A percentile compares a stretch with the other conserved stretches of the same genome.
Evolutionary conservation across 768 basidiomycete genomes (phyloP).

Genomic region (Calvatia gigantea): DNA sequence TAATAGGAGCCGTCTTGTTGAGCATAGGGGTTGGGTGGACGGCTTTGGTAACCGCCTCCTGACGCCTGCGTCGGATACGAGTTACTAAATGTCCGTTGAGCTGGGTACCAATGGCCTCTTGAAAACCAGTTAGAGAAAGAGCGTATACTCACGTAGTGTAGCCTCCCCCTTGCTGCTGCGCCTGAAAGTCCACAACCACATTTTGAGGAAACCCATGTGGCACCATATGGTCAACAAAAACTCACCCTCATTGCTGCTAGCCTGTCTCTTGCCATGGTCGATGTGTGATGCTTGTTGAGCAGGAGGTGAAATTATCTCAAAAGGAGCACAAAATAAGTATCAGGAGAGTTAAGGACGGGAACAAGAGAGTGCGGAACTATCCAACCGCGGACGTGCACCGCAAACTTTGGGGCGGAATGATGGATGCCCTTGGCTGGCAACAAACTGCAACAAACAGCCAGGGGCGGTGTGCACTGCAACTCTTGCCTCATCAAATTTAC

Average conservation of each 20-base stretch:
- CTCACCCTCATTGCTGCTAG: slow-evolving; percentile 82
- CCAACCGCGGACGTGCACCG: neutral
- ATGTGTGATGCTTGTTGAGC: neutral
- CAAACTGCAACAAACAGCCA: slow-evolving; percentile 14
- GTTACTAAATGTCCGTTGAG: slow-evolving; percentile 33
- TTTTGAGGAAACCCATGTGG: slow-evolving; percentile 11
- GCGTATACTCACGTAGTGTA: slow-evolving; percentile 40
- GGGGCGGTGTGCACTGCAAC: neutral
- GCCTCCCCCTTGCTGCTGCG: slow-evolving; percentile 64
- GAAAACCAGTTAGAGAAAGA: too few relatives aligned
- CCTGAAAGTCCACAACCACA: slow-evolving; percentile 35
- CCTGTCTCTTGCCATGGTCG: slow-evolving; percentile 81
- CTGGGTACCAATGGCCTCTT: neutral
- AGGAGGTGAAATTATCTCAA: neutral
- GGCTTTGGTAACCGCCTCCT: slow-evolving; percentile 42
- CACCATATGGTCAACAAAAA: slow-evolving; percentile 11
- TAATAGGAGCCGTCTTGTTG: slow-evolving; percentile 64
- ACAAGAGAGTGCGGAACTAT: neutral
- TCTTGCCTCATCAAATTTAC: neutral
- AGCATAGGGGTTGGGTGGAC: slow-evolving; percentile 60
- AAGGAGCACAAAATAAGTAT: neutral
- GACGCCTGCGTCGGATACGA: slow-evolving; percentile 70
- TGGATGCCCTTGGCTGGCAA: slow-evolving; percentile 13
- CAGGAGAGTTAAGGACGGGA: neutral
- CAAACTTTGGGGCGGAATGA: neutral